These are phyloP conservation scores for Ustilago esculenta DNA, from an alignment of 1,284 basidiomycete genomes.

Conservation along the genomic window DNA sequence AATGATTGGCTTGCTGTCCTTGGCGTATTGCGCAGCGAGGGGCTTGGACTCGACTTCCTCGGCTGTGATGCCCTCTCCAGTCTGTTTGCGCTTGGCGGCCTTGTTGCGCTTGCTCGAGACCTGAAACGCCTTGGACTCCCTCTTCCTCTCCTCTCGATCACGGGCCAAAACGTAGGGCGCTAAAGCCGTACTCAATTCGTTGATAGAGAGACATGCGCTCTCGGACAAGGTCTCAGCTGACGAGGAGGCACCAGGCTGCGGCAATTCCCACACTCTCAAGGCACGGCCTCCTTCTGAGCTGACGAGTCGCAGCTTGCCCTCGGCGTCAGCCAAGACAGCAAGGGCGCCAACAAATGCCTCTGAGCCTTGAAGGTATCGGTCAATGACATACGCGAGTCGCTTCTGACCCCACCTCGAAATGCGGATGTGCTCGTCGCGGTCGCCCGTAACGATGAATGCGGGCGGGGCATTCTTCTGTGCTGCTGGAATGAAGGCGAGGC, in stretches of 20 bases:
- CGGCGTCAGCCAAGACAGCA: slow-evolving; percentile 27
- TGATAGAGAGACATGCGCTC: slow-evolving; percentile 35
- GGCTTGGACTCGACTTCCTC: slow-evolving; percentile 15
- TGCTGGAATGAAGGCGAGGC: slow-evolving; percentile 47
- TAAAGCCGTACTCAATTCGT: slow-evolving; percentile 29
- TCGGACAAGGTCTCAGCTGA: slow-evolving; percentile 12
- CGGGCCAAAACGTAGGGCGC: slow-evolving; percentile 35
- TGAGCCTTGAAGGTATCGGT: slow-evolving; percentile 59
- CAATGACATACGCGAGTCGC: slow-evolving; percentile 54
- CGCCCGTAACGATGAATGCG: slow-evolving; percentile 52
- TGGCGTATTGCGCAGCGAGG: slow-evolving; percentile 27
- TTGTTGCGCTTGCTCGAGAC: slow-evolving; percentile 42
- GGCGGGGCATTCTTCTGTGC: slow-evolving; percentile 17
- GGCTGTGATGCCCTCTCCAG: slow-evolving; percentile 5
- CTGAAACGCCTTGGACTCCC: slow-evolving; percentile 31
- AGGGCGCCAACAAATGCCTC: slow-evolving; percentile 54
- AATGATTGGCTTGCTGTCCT: slow-evolving; percentile 35
- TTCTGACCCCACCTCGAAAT: slow-evolving; percentile 61
- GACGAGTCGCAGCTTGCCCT: slow-evolving; percentile 31
- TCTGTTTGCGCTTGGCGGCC: slow-evolving; percentile 31
- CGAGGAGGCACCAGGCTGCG: slow-evolving; percentile 14
- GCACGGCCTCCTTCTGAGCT: slow-evolving; percentile 55
- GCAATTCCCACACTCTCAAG: slow-evolving; percentile 50
- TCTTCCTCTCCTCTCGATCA: slow-evolving; percentile 45
- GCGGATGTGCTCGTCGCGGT: slow-evolving; percentile 66